Evolutionary conservation across 148 eudicot species (phyloP).

Genomic region (Silene conica): DNA sequence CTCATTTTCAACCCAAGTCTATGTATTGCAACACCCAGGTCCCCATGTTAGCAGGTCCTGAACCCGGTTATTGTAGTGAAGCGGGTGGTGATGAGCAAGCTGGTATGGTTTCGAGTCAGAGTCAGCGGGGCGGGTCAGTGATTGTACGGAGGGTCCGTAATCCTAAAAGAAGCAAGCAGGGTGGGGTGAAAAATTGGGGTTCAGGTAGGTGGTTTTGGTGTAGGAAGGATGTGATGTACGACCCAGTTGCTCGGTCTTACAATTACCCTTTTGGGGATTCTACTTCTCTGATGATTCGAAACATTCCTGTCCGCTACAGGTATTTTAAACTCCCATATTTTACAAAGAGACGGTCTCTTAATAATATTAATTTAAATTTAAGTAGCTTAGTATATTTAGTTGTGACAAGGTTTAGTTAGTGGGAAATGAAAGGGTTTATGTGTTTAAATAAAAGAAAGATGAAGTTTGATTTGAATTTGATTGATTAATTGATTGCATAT

Average conservation of each 20-base stretch:
- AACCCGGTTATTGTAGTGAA: too few relatives aligned
- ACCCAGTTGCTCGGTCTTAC: background rate
- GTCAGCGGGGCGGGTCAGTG: background rate
- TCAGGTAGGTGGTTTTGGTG: background rate
- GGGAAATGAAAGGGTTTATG: too few relatives aligned
- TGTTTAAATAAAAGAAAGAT: too few relatives aligned
- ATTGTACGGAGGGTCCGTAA: background rate
- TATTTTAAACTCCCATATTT: background rate
- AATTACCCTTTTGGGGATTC: slow-evolving; percentile 11
- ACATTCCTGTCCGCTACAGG: slow-evolving; percentile 8
- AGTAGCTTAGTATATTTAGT: too few relatives aligned
- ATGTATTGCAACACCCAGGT: background rate
- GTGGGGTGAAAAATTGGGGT: background rate
- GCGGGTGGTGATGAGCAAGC: too few relatives aligned
- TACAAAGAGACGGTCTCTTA: background rate
- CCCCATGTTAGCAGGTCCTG: background rate
- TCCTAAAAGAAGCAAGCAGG: background rate
- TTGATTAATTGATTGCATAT: too few relatives aligned
- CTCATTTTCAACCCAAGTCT: background rate
- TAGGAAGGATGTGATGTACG: background rate
- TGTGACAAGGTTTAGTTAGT: too few relatives aligned
- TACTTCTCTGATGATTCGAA: slow-evolving; percentile 5
- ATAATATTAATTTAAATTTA: too few relatives aligned
- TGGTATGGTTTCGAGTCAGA: too few relatives aligned
- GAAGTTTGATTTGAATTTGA: too few relatives aligned